phyloP scores from a whole-genome alignment of 176 grass and related monocot genomes.

The Cymbopogon citratus region DNA sequence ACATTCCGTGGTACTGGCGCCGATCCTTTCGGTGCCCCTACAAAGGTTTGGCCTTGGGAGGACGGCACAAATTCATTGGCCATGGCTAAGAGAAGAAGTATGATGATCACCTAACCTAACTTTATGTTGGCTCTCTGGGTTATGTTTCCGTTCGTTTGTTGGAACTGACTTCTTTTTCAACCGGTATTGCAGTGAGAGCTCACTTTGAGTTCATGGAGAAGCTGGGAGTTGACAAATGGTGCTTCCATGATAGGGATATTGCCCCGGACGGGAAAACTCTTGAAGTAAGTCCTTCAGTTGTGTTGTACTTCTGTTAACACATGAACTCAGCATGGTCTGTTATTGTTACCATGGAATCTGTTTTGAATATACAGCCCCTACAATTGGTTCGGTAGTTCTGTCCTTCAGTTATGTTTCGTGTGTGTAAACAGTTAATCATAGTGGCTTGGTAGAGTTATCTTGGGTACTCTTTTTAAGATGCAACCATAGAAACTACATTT shows the following conservation, averaged over 20 bases:
- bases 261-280: conserved; percentile 83
- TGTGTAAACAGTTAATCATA: background rate
- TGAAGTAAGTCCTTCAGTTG: conserved; percentile 27
- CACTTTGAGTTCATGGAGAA: conserved; percentile 98
- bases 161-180: conserved; percentile 6
- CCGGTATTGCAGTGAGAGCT: conserved; percentile 61
- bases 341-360: background rate
- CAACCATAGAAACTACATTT: background rate
- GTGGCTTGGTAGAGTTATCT: background rate
- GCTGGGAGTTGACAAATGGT: conserved; percentile 93
- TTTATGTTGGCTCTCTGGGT: background rate
- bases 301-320: background rate
- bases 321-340: background rate
- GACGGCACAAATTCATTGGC: conserved; percentile 80
- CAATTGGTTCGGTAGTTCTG: conserved; percentile 17
- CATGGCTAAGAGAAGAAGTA: conserved; percentile 98
- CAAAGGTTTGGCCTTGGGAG: conserved; percentile 93
- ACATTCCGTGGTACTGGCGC: conserved; percentile 76
- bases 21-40: conserved; percentile 81
- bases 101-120: background rate
- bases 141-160: background rate
- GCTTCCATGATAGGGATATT: conserved; percentile 97
- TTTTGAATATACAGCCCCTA: background rate
- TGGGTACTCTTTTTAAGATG: background rate
- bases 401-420: background rate